A percentile compares a stretch with the other conserved stretches of the same genome.
Evolutionary conservation across 2,329 filamentous ascomycete genomes (phyloP).

Genomic region (Fusarium nodosum): DNA sequence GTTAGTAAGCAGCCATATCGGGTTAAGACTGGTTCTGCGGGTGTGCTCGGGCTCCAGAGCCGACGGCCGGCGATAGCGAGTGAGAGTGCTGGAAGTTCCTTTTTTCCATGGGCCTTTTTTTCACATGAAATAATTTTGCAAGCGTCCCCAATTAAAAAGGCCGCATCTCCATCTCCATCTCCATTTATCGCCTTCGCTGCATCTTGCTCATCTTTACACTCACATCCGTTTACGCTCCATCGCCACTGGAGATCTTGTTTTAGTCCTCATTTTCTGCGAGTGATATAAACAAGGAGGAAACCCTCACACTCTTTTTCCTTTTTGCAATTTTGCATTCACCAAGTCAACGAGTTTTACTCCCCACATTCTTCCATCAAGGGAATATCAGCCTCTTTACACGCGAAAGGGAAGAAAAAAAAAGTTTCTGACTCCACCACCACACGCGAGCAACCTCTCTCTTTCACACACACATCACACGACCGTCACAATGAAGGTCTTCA

Average conservation of each 20-base stretch:
- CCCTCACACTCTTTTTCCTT: slow-evolving; percentile 4
- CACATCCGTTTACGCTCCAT: slow-evolving; percentile 30
- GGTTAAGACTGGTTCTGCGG: slow-evolving; percentile 26
- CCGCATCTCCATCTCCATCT: slow-evolving; percentile 32
- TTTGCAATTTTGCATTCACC: slow-evolving; percentile 11
- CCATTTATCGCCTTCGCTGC: slow-evolving; percentile 23
- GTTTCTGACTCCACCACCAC: slow-evolving; percentile 33
- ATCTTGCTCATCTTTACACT: slow-evolving; percentile 38
- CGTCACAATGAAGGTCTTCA: slow-evolving; percentile 90
- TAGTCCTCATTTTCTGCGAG: slow-evolving; percentile 31
- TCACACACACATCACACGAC: slow-evolving; percentile 14
- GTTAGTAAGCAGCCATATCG: slow-evolving; percentile 26
- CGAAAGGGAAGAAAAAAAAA: slow-evolving; percentile 28
- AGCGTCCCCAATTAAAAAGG: slow-evolving; percentile 44
- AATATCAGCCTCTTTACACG: slow-evolving; percentile 2
- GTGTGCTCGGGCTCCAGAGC: slow-evolving; percentile 43
- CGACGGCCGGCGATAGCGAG: slow-evolving; percentile 50
- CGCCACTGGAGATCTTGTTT: slow-evolving; percentile 40
- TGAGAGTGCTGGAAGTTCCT: slow-evolving; percentile 1
- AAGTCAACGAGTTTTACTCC: slow-evolving; percentile 2
- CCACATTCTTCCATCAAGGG: slow-evolving; percentile 16
- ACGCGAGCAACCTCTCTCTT: slow-evolving; percentile 28
- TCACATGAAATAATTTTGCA: slow-evolving; percentile 51
- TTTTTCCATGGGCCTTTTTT: slow-evolving; percentile 17
- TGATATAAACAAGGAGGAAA: slow-evolving; percentile 36